Evolutionary conservation across 2,329 filamentous ascomycete genomes (phyloP).

Genomic region (Hypoxylon sp.): DNA sequence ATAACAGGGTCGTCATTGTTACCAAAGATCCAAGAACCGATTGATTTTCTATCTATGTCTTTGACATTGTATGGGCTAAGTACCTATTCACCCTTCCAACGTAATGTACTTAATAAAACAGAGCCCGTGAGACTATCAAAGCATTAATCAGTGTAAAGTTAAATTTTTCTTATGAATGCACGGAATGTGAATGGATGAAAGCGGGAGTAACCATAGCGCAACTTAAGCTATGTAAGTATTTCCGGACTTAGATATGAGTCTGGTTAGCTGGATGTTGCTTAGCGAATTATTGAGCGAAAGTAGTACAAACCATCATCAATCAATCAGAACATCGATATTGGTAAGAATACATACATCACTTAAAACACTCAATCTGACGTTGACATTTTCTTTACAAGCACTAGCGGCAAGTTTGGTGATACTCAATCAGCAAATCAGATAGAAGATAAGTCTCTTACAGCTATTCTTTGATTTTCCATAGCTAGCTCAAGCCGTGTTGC

Average conservation of each 20-base stretch:
- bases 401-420: not conserved
- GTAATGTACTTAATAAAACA: not conserved
- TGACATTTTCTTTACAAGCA: not conserved
- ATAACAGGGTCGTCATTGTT: conserved; percentile 35
- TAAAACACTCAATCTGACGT: conserved; percentile 15
- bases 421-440: conserved; percentile 5
- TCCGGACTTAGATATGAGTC: conserved; percentile 38
- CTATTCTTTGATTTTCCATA: conserved; percentile 30
- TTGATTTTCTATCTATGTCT: not conserved
- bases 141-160: conserved; percentile 6
- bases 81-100: conserved; percentile 1
- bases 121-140: not conserved
- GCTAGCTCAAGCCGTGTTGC: conserved; percentile 32
- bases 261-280: conserved; percentile 24
- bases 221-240: conserved; percentile 11
- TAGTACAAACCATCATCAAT: conserved; percentile 6
- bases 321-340: conserved; percentile 31
- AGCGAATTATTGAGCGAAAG: not conserved
- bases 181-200: conserved; percentile 44
- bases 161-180: conserved; percentile 17
- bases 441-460: conserved; percentile 14
- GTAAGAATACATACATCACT: conserved; percentile 8
- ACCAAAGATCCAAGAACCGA: conserved; percentile 17
- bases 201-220: conserved; percentile 34
- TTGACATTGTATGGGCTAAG: conserved; percentile 7